Percentiles rank a stretch among this genome's conserved stretches.
Conservation (phyloP, 2,329 filamentous ascomycete genomes). For the Exserohilum rostratum region DNA sequence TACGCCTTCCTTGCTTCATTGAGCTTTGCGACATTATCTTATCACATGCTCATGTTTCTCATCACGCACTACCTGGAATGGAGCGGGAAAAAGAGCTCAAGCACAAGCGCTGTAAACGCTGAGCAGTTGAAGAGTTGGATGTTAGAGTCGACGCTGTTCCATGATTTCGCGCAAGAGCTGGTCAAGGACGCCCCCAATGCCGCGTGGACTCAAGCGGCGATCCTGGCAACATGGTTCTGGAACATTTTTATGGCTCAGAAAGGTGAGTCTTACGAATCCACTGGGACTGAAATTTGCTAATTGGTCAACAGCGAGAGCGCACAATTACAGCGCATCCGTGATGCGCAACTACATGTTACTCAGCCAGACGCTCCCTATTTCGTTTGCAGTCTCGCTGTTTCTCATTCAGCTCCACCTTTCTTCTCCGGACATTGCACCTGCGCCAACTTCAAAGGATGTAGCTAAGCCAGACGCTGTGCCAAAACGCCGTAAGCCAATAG, state of each 20-base stretch:
- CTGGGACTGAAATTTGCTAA: not conserved
- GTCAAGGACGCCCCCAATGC: slow-evolving; percentile 31
- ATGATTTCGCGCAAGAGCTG: slow-evolving; percentile 37
- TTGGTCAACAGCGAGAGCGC: slow-evolving; percentile 18
- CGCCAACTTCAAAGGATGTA: not conserved
- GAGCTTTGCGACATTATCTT: slow-evolving; percentile 37
- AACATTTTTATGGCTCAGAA: slow-evolving; percentile 36
- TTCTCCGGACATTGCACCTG: slow-evolving; percentile 16
- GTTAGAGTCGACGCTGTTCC: slow-evolving; percentile 35
- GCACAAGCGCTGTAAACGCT: not conserved
- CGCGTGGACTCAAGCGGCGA: slow-evolving; percentile 33
- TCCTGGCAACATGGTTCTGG: slow-evolving; percentile 41
- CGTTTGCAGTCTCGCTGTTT: slow-evolving; percentile 35
- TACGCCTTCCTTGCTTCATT: slow-evolving; percentile 34
- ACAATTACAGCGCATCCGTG: slow-evolving; percentile 8
- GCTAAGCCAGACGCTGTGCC: not conserved
- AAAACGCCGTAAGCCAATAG: slow-evolving; percentile 16
- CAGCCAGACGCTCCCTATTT: slow-evolving; percentile 38
- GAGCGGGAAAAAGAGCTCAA: slow-evolving; percentile 13
- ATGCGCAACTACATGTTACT: slow-evolving; percentile 36
- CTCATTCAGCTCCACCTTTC: slow-evolving; percentile 35
- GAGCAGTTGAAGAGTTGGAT: slow-evolving; percentile 33
- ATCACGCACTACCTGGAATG: slow-evolving; percentile 32
- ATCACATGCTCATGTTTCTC: slow-evolving; percentile 42
- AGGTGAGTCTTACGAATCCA: slow-evolving; percentile 15